Percentiles rank a stretch among this genome's conserved stretches.
Evolutionary conservation across 2,329 filamentous ascomycete genomes (phyloP).

Genomic region (Ophiocordyceps sinensis): DNA sequence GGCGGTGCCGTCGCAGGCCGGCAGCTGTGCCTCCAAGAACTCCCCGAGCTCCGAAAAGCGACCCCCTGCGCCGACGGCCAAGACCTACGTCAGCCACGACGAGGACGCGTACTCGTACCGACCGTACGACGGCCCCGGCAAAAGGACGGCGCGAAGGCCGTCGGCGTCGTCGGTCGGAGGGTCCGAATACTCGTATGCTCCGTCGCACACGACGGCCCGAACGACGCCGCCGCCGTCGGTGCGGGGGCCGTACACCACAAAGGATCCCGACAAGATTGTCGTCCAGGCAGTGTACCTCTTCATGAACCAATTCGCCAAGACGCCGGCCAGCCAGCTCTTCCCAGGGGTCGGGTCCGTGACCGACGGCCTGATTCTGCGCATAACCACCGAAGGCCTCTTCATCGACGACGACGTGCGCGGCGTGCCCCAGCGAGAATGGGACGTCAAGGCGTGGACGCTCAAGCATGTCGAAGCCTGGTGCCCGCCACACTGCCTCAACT

Average conservation of each 20-base stretch:
- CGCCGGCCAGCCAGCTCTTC: slow-evolving; percentile 80
- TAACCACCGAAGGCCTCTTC: slow-evolving; percentile 88
- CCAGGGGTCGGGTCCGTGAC: slow-evolving; percentile 76
- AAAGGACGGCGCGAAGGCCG: slow-evolving; percentile 36
- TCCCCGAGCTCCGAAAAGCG: slow-evolving; percentile 20
- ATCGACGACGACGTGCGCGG: slow-evolving; percentile 90
- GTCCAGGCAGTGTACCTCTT: slow-evolving; percentile 89
- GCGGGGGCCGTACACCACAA: slow-evolving; percentile 67
- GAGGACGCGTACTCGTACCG: slow-evolving; percentile 60
- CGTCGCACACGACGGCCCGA: slow-evolving; percentile 68
- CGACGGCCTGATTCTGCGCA: slow-evolving; percentile 80
- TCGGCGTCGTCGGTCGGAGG: slow-evolving; percentile 53
- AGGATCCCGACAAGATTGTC: slow-evolving; percentile 90
- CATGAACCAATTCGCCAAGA: slow-evolving; percentile 75
- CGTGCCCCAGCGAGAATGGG: slow-evolving; percentile 94
- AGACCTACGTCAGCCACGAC: slow-evolving; percentile 44
- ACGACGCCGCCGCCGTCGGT: slow-evolving; percentile 73
- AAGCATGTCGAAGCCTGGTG: slow-evolving; percentile 86
- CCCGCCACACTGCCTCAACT: slow-evolving; percentile 45
- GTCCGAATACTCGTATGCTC: slow-evolving; percentile 77
- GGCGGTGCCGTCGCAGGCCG: slow-evolving; percentile 18
- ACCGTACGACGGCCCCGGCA: slow-evolving; percentile 58
- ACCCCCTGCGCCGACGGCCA: slow-evolving; percentile 34
- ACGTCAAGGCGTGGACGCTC: slow-evolving; percentile 95
- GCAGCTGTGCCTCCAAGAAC: slow-evolving; percentile 12